A percentile compares a stretch with the other conserved stretches of the same genome.
These are phyloP conservation scores for Planoprotostelium fungivorum DNA, from an alignment of 78 protist species.

Conservation along the genomic window DNA sequence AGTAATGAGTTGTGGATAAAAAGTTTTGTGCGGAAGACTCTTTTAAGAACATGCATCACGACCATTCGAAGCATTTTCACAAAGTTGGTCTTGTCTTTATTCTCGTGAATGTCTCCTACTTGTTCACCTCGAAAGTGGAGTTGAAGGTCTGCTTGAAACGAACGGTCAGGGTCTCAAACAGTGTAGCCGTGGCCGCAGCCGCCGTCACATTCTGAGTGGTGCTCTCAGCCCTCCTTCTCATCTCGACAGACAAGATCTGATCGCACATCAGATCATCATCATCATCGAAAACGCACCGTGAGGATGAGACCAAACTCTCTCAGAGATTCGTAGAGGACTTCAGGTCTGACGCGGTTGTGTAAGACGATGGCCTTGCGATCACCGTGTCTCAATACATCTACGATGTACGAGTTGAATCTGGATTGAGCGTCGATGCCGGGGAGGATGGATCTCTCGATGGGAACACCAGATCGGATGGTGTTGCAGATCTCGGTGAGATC, in stretches of 20 bases:
- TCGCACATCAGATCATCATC: not conserved
- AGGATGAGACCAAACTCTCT: not conserved
- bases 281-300: not conserved
- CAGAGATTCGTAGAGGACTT: not conserved
- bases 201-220: not conserved
- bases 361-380: not conserved
- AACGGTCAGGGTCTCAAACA: not conserved
- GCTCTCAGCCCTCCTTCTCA: not conserved
- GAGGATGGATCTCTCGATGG: not conserved
- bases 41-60: too few species aligned
- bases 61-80: too few species aligned
- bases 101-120: too few species aligned
- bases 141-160: not conserved
- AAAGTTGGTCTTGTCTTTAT: too few species aligned
- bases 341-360: not conserved
- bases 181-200: not conserved
- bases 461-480: not conserved
- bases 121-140: not conserved
- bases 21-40: too few species aligned
- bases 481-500: not conserved
- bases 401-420: not conserved
- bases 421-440: not conserved
- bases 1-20: too few species aligned
- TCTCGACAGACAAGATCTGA: not conserved
- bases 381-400: not conserved